Percentiles rank a stretch among this genome's conserved stretches.
These are phyloP conservation scores for Ceratocystis lukuohia DNA, from an alignment of 2,329 filamentous ascomycete species.

Conservation along the genomic window DNA sequence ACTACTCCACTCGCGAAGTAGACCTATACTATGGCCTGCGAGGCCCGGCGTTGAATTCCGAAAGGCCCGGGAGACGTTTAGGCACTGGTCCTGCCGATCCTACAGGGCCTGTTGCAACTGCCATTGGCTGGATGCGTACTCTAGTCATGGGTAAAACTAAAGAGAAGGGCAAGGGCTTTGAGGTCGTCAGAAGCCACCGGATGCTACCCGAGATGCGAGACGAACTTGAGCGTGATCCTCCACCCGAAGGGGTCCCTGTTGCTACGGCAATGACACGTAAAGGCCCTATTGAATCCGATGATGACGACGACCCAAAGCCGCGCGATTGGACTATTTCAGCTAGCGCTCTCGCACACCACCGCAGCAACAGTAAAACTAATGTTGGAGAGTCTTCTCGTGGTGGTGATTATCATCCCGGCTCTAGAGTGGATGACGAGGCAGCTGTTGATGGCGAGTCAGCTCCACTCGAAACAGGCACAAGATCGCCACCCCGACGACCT, in stretches of 20 bases:
- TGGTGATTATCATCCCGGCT: slow-evolving; percentile 26
- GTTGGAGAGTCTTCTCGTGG: slow-evolving; percentile 30
- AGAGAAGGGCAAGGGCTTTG: slow-evolving; percentile 91
- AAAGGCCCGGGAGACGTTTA: slow-evolving; percentile 66
- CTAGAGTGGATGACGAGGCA: slow-evolving; percentile 20
- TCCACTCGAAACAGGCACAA: slow-evolving; percentile 9
- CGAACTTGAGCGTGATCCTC: slow-evolving; percentile 52
- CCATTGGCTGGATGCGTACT: slow-evolving; percentile 75
- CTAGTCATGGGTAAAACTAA: slow-evolving; percentile 76
- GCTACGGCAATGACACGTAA: slow-evolving; percentile 47
- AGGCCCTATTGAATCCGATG: slow-evolving; percentile 52
- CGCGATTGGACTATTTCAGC: slow-evolving; percentile 21
- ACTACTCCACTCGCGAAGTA: slow-evolving; percentile 87
- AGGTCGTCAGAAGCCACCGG: slow-evolving; percentile 81
- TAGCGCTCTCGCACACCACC: slow-evolving; percentile 3
- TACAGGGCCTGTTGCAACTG: slow-evolving; percentile 77
- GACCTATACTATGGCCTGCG: slow-evolving; percentile 86
- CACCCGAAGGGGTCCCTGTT: slow-evolving; percentile 51
- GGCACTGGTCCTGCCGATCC: slow-evolving; percentile 93
- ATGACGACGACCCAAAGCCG: slow-evolving; percentile 34
- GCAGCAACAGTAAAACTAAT: slow-evolving; percentile 25
- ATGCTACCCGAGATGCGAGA: slow-evolving; percentile 49
- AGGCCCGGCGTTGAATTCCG: slow-evolving; percentile 72
- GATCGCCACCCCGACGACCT: slow-evolving; percentile 4
- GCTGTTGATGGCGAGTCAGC: slow-evolving; percentile 9